These are phyloP conservation scores for Pseudozyma pruni DNA, from an alignment of 1,284 basidiomycete genomes.

Conservation along the genomic window DNA sequence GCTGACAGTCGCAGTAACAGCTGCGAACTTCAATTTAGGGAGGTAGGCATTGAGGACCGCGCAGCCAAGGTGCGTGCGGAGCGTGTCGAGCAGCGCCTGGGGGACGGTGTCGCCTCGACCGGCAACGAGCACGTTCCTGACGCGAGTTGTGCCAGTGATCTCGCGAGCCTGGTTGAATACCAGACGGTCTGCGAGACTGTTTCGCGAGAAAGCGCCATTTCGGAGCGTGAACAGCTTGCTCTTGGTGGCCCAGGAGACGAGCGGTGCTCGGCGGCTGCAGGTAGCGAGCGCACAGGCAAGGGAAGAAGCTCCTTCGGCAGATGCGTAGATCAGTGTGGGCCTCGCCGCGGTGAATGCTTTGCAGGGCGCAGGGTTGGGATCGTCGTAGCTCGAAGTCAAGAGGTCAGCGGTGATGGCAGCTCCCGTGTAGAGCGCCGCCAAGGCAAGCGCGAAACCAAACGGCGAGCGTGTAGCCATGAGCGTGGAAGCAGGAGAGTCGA, in stretches of 20 bases:
- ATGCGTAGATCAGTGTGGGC: constrained; percentile 58
- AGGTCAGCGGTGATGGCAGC: constrained; percentile 49
- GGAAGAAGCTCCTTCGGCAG: constrained; percentile 42
- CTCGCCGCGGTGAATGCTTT: constrained; percentile 14
- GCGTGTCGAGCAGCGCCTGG: constrained; percentile 59
- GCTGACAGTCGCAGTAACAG: constrained; percentile 51
- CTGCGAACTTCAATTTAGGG: constrained; percentile 17
- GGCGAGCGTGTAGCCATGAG: constrained; percentile 46
- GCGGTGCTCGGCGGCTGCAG: constrained; percentile 23
- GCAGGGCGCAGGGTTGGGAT: constrained; percentile 34
- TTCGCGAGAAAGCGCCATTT: constrained; percentile 45
- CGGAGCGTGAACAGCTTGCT: constrained; percentile 57
- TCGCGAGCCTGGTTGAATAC: constrained; percentile 39
- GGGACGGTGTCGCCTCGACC: constrained; percentile 41
- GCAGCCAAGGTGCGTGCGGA: constrained; percentile 59
- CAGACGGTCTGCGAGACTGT: constrained; percentile 43
- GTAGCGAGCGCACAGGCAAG: constrained; percentile 47
- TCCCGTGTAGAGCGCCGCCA: constrained; percentile 62
- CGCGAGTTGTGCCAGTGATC: constrained; percentile 16
- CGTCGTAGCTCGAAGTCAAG: constrained; percentile 39
- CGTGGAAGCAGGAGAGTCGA: constrained; percentile 27
- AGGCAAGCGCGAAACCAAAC: constrained; percentile 50
- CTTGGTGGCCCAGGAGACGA: constrained; percentile 26
- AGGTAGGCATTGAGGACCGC: constrained; percentile 61
- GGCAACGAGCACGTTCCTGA: constrained; percentile 41